These are phyloP conservation scores for Coelastrella sp. DNA, from an alignment of 139 green algal species.

Conservation along the genomic window DNA sequence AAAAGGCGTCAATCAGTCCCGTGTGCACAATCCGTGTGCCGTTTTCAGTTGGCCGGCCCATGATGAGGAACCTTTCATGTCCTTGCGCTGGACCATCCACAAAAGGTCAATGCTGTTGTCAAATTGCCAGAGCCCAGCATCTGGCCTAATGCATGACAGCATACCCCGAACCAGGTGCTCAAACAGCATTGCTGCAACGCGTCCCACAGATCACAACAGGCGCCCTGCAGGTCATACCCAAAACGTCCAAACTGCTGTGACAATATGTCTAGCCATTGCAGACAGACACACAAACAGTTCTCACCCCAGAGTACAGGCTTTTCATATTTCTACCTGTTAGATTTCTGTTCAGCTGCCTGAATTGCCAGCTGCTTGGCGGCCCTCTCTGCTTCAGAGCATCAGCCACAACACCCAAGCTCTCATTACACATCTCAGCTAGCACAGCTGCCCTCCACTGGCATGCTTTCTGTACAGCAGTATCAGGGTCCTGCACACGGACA, in stretches of 20 bases:
- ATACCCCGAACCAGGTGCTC: not conserved
- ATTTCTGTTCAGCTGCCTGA: constrained; percentile 7
- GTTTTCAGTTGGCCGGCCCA: too few relatives aligned
- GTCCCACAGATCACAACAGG: not conserved
- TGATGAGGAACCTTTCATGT: not conserved
- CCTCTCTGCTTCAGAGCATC: constrained; percentile 30
- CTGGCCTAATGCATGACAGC: not conserved
- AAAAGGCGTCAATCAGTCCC: not conserved
- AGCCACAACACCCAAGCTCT: constrained; percentile 51
- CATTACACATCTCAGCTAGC: constrained; percentile 55
- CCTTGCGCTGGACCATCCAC: not conserved
- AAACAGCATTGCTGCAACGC: not conserved
- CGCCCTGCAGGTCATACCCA: too few relatives aligned
- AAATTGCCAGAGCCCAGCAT: not conserved
- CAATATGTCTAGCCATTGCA: too few relatives aligned
- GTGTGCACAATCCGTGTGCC: not conserved
- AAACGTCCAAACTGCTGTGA: too few relatives aligned
- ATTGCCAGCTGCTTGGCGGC: constrained; percentile 25
- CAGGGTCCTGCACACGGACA: constrained; percentile 18
- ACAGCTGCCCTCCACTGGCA: constrained; percentile 55
- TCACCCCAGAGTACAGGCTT: too few relatives aligned
- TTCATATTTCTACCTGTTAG: not conserved
- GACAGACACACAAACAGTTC: too few relatives aligned
- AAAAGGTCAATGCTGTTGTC: not conserved
- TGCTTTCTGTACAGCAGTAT: not conserved